phyloP scores from a whole-genome alignment of 78 protist genomes.

The Bodo saltans region DNA sequence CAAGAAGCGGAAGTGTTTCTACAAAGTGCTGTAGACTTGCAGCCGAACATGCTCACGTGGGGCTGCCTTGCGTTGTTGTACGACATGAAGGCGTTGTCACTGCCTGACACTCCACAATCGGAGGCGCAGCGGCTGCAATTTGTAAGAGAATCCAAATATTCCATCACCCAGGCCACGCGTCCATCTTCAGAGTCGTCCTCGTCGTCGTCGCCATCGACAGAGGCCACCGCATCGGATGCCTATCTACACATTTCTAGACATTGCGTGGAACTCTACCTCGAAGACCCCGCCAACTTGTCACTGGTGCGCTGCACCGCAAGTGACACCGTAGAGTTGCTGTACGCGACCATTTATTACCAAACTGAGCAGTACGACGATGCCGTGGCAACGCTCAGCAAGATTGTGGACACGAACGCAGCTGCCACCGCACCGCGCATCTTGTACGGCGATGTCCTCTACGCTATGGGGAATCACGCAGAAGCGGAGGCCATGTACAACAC shows the following conservation, averaged over 20 bases:
- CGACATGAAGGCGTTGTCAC: not conserved
- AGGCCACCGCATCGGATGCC: not conserved
- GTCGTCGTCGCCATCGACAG: not conserved
- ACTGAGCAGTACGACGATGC: conserved; percentile 9
- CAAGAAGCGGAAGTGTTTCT: conserved; percentile 41
- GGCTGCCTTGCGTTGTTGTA: conserved; percentile 21
- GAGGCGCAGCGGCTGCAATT: not conserved
- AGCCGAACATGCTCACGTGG: not conserved
- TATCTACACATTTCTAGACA: not conserved
- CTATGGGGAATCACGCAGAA: not conserved
- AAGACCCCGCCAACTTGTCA: not conserved
- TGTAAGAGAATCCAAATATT: not conserved
- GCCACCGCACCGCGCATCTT: not conserved
- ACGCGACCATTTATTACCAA: not conserved
- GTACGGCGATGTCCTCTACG: conserved; percentile 1
- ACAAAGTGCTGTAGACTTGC: conserved; percentile 23
- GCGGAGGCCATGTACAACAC: not conserved
- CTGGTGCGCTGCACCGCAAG: not conserved
- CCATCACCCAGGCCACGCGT: not conserved
- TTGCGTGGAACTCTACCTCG: conserved; percentile 5
- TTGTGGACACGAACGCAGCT: not conserved
- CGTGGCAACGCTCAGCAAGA: not conserved
- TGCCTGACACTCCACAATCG: not conserved
- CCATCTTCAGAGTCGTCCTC: too few species aligned
- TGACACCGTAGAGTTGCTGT: not conserved